Conservation (phyloP, 2,329 filamentous ascomycete species). For the Xylariaceae sp. region DNA sequence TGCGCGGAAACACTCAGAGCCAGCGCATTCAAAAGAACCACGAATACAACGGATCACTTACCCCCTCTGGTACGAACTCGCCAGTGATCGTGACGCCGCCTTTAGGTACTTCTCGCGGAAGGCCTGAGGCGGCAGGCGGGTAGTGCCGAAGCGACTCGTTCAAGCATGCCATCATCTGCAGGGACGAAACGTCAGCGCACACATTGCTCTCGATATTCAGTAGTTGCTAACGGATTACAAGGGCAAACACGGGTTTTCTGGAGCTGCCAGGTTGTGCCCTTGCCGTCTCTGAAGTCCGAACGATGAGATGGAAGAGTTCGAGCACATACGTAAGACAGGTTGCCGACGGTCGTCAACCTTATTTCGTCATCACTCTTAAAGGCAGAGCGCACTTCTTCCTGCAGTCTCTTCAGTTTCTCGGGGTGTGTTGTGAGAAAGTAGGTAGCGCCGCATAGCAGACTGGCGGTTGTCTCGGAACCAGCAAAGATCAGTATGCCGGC, state of each 20-base stretch:
- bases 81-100: constrained; percentile 27
- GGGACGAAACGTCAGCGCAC: no score
- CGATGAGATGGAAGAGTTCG: background rate
- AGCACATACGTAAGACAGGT: background rate
- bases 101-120: constrained; percentile 22
- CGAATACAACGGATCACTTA: constrained; percentile 13
- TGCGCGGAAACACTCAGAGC: no score
- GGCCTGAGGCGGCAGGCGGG: constrained; percentile 30
- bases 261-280: background rate
- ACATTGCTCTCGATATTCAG: no score
- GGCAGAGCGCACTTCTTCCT: constrained; percentile 36
- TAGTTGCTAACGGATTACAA: background rate
- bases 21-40: background rate
- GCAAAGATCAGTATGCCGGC: constrained; percentile 4
- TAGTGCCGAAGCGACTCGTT: constrained; percentile 42
- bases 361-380: constrained; percentile 36
- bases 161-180: constrained; percentile 37
- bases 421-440: constrained; percentile 38
- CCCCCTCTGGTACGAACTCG: constrained; percentile 24
- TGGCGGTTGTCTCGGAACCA: constrained; percentile 16
- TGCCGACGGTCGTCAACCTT: background rate
- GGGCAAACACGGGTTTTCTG: background rate
- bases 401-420: constrained; percentile 31
- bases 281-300: background rate
- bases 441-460: constrained; percentile 3